phyloP scores from a whole-genome alignment of 2,329 filamentous ascomycete species.

The Fusarium austroafricanum region DNA sequence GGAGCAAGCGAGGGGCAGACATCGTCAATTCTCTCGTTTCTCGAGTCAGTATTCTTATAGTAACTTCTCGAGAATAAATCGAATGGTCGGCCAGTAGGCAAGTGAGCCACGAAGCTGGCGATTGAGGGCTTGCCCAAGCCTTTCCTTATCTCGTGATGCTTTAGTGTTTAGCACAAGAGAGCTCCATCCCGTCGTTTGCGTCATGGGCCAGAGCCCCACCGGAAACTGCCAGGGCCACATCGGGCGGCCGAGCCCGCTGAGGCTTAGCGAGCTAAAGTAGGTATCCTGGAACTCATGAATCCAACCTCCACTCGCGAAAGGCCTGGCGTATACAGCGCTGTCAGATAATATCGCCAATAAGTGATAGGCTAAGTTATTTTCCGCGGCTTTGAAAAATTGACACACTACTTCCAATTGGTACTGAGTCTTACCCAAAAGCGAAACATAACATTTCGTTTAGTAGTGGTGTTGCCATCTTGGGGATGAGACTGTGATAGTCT shows the following conservation, averaged over 20 bases:
- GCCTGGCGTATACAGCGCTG: not conserved
- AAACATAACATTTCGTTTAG: not conserved
- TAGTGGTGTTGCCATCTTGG: not conserved
- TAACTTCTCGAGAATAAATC: not conserved
- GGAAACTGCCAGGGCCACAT: constrained; percentile 1
- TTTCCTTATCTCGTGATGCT: constrained; percentile 21
- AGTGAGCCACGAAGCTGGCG: constrained; percentile 1
- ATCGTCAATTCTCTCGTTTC: constrained; percentile 15
- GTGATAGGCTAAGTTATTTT: not conserved
- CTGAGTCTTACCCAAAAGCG: not conserved
- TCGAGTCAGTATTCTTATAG: not conserved
- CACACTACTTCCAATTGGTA: no score
- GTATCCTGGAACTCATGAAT: no score
- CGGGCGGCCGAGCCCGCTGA: not conserved
- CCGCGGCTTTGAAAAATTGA: not conserved
- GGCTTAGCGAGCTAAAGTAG: constrained; percentile 7
- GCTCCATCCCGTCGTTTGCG: constrained; percentile 32
- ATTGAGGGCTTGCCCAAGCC: constrained; percentile 5
- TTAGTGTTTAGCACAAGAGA: constrained; percentile 9
- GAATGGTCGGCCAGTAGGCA: not conserved
- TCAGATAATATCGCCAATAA: not conserved
- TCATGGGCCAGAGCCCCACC: constrained; percentile 21
- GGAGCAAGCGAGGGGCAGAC: constrained; percentile 39
- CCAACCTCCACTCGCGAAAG: not conserved
- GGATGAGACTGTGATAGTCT: constrained; percentile 5